Conservation (phyloP, 495 filamentous ascomycete genomes). For the Podospora tetraspora region DNA sequence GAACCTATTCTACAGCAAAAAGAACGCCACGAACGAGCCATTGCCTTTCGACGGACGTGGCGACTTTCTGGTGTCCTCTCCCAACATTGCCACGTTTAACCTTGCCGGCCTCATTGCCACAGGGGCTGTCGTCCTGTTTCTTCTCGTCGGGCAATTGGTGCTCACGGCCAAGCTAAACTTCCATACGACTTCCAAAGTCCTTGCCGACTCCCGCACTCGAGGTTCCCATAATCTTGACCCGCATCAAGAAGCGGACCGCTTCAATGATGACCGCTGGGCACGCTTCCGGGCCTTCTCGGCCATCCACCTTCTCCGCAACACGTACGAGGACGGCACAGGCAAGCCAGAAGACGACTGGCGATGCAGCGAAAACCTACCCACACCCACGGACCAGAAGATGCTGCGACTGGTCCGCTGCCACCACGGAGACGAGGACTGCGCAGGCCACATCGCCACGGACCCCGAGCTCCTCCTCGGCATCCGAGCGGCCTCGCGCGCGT, state of each 20-base stretch:
- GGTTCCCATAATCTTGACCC: conserved; percentile 1
- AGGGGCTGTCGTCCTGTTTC: neutral
- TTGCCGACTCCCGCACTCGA: neutral
- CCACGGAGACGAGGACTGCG: neutral
- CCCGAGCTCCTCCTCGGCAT: neutral
- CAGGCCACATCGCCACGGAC: conserved; percentile 10
- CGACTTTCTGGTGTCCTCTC: conserved; percentile 5
- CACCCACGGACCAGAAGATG: conserved; percentile 6
- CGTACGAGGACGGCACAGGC: conserved; percentile 13
- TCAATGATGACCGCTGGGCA: conserved; percentile 14
- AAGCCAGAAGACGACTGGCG: conserved; percentile 9
- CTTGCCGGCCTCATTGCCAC: conserved; percentile 6
- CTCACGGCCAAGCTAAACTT: conserved; percentile 1
- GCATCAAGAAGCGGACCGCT: neutral
- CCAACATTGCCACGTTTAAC: conserved; percentile 8
- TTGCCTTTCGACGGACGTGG: neutral
- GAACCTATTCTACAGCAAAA: neutral
- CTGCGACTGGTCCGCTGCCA: conserved; percentile 5
- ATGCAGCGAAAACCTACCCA: conserved; percentile 5
- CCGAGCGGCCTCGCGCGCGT: neutral
- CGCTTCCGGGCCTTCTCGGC: conserved; percentile 14
- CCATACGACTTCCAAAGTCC: neutral
- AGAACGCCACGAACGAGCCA: neutral
- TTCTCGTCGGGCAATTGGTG: neutral
- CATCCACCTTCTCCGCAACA: conserved; percentile 10